Conservation (phyloP, 2,329 filamentous ascomycete species). For the Proliferodiscus dingleyae region DNA sequence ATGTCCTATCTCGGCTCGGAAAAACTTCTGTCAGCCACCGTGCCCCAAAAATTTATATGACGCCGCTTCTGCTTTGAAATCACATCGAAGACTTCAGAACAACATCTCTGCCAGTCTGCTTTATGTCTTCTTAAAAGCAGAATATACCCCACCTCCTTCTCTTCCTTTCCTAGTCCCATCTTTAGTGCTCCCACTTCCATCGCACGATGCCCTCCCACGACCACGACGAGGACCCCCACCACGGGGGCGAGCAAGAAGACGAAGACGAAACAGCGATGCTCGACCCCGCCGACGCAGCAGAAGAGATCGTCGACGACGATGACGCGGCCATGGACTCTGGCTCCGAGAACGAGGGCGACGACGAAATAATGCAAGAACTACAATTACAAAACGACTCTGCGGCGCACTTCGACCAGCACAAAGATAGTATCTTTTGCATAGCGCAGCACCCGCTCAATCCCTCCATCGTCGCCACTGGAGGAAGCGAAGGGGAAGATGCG, state of each 20-base stretch:
- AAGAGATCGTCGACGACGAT: constrained; percentile 62
- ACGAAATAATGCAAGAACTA: constrained; percentile 62
- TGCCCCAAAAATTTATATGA: constrained; percentile 11
- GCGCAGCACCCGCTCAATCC: constrained; percentile 81
- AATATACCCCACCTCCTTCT: too few species aligned
- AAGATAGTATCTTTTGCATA: constrained; percentile 90
- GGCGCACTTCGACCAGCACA: constrained; percentile 87
- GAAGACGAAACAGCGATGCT: constrained; percentile 67
- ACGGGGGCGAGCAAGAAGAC: constrained; percentile 6
- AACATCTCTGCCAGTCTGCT: too few species aligned
- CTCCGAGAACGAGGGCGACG: constrained; percentile 56
- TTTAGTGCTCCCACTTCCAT: neutral
- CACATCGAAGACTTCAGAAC: constrained; percentile 11
- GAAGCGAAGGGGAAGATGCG: constrained; percentile 58
- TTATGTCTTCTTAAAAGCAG: too few species aligned
- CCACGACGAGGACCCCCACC: constrained; percentile 20
- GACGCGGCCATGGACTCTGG: constrained; percentile 79
- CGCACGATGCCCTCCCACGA: constrained; percentile 23
- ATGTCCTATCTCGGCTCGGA: constrained; percentile 1
- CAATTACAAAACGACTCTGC: constrained; percentile 84
- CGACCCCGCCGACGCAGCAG: constrained; percentile 69
- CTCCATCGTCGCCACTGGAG: constrained; percentile 80
- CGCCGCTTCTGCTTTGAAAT: constrained; percentile 17
- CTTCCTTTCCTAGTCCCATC: too few species aligned
- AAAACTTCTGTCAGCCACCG: constrained; percentile 13